Evolutionary conservation across 2,329 filamentous ascomycete species (phyloP), one percentile per base, ranked within the genome.

Genomic region (Rutstroemia sp.): DNA sequence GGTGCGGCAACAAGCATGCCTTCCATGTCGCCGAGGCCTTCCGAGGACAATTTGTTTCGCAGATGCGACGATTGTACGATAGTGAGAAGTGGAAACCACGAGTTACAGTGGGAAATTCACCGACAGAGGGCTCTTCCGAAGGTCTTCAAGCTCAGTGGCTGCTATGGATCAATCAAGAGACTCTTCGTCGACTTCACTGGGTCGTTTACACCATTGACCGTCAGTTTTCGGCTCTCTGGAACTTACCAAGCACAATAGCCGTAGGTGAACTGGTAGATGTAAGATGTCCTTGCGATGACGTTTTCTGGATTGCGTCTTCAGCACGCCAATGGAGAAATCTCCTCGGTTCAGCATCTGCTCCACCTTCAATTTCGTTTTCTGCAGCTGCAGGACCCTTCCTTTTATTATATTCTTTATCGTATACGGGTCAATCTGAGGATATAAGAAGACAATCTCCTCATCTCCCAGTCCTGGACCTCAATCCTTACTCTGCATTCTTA

Each of bases 1-100:
- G 64, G 64, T 62, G 62, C 40, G 64, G 64, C 3, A 66, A 66
- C 16, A 66, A 64, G 46, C 57, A 61, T 19, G 57, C 62, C n/a
- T 66, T 63, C 42, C 56, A 61, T 47, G 42, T 64, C 12, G 60
- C 61, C 4, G 62, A 66, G 48, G 56, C 59, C 5, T 61, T 62
- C n/a, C 60, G 62, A 34, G 64, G 62, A 5, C 57, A 55, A n/a
- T 49, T 65, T 12, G 56, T 66, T 0, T 63, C 61, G 1, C 60
- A 62, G 23, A 62, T 64, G 17, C 58, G 63, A 23, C 61, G 57
- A 2, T 30, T 59, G 19, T 40, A 57, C 5, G 60, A 59, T 19
- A 50, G 58, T 25, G 56, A 57, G 14, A 45, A 50, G 23, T 36
- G 51, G 23, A 44, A 30, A 17, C 1, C n/a, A 25, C 14, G 38